Base-by-base conservation (phyloP, 2,329 filamentous ascomycete genomes). In the Ophiostoma ulmi region DNA sequence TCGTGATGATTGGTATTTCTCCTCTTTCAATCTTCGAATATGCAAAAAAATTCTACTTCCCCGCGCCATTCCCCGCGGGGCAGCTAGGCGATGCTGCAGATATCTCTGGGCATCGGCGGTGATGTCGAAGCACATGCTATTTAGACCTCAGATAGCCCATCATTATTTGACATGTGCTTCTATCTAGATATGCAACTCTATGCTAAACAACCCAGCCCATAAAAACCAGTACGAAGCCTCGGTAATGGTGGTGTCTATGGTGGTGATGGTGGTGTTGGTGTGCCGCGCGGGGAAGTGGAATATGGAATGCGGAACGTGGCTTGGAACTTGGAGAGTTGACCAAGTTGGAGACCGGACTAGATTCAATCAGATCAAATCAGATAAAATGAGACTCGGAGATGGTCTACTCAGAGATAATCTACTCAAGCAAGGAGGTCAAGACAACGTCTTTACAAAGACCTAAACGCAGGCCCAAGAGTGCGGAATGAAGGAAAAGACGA, bases 51-150 rank as follows among this genome's bases (percentile, higher is more conserved):
- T 3, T 26, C 52, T 58, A 26, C 52, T 58, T 58, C 52, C 52
- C 52, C 52, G 52, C 52, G 52, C 26, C n/a, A 7, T 58, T 58
- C 52, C 52, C 52, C 52, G 52, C 52, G 52, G 52, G 52, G 52
- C 31, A 14, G 44, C 44, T n/a, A 7, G 44, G 8, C 7, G 52
- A 31, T 58, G 22, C 22, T 26, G 52, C 52, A 26, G 11, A 13
- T n/a, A 3, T 13, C 13, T 58, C 52, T 58, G 52, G 26, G n/a
- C 52, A 58, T 58, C 52, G 52, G 52, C n/a, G 7, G 52, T 26
- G 52, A 58, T 58, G 7, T 13, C n/a, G 52, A 58, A 58, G 52
- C 52, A 58, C 52, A 58, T 58, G 52, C 22, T 58, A 26, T 26
- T 58, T 26, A 48, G 4, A 6, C 5, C 17, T 58, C 8, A 2